Evolutionary conservation across 495 filamentous ascomycete genomes (phyloP).

Genomic region (Pyronema omphalodes): DNA sequence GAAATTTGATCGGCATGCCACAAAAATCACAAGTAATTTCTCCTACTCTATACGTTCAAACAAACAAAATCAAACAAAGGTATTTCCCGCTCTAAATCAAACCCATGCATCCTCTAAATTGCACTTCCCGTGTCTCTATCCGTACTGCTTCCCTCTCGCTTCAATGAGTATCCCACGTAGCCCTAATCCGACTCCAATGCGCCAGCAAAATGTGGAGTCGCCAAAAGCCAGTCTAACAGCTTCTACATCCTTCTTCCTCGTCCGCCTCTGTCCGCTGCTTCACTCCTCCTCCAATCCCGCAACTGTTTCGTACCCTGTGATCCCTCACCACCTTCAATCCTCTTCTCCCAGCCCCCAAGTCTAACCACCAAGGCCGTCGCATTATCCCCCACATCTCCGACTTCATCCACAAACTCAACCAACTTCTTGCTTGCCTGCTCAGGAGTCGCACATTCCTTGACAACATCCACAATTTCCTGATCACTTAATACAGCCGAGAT

Average conservation of each 20-base stretch:
- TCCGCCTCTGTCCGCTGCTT: conserved; percentile 61
- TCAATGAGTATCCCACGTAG: no score
- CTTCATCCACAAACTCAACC: conserved; percentile 72
- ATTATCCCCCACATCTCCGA: conserved; percentile 69
- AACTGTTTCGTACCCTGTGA: conserved; percentile 80
- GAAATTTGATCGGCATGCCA: no score
- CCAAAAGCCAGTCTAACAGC: neutral
- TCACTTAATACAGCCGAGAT: conserved; percentile 65
- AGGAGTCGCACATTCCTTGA: conserved; percentile 83
- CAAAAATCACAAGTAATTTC: no score
- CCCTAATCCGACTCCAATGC: no score
- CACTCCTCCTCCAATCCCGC: conserved; percentile 63
- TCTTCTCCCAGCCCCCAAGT: conserved; percentile 86
- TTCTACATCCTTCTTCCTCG: conserved; percentile 36
- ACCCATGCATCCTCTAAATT: no score
- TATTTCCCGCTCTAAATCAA: no score
- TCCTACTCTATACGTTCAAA: no score
- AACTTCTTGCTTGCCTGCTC: conserved; percentile 65
- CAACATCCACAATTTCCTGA: conserved; percentile 86
- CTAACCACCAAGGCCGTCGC: conserved; percentile 85
- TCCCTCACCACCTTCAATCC: conserved; percentile 54
- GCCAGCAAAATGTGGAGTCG: no score
- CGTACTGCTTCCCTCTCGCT: no score
- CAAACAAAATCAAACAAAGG: no score
- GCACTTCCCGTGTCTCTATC: no score